Conservation (phyloP, 495 filamentous ascomycete genomes). For the Aspergillus haitiensis region DNA sequence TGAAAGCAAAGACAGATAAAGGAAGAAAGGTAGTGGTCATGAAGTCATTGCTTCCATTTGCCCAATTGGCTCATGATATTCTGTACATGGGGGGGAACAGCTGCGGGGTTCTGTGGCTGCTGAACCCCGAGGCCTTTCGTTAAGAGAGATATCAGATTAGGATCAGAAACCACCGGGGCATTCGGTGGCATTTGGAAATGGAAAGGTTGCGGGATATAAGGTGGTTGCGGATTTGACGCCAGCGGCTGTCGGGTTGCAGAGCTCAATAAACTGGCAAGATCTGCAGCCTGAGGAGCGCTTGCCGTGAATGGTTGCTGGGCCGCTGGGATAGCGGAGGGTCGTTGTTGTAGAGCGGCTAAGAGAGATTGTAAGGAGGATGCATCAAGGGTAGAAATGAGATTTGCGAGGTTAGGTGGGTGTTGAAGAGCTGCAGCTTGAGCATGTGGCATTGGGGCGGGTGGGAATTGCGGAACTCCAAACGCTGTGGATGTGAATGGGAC, state of each 20-base stretch:
- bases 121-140: conserved; percentile 42
- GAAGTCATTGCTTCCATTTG: conserved; percentile 58
- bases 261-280: conserved; percentile 61
- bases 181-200: conserved; percentile 32
- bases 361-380: conserved; percentile 71
- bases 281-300: conserved; percentile 42
- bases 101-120: conserved; percentile 43
- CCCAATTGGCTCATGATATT: conserved; percentile 62
- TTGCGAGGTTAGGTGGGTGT: conserved; percentile 45
- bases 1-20: conserved; percentile 17
- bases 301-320: conserved; percentile 38
- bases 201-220: conserved; percentile 38
- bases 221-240: conserved; percentile 37
- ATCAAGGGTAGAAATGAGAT: conserved; percentile 61
- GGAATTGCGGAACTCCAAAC: conserved; percentile 45
- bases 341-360: conserved; percentile 56
- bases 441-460: conserved; percentile 39
- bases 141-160: conserved; percentile 48
- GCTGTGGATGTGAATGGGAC: conserved; percentile 45
- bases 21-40: conserved; percentile 32
- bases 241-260: conserved; percentile 45
- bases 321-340: conserved; percentile 45
- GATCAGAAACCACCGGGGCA: conserved; percentile 39
- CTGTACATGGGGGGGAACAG: conserved; percentile 51
- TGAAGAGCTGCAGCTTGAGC: conserved; percentile 34